Evolutionary conservation across 2,329 filamentous ascomycete genomes (phyloP), one percentile per base, ranked within the genome.

Genomic region (Calonectria pseudoturangicola): DNA sequence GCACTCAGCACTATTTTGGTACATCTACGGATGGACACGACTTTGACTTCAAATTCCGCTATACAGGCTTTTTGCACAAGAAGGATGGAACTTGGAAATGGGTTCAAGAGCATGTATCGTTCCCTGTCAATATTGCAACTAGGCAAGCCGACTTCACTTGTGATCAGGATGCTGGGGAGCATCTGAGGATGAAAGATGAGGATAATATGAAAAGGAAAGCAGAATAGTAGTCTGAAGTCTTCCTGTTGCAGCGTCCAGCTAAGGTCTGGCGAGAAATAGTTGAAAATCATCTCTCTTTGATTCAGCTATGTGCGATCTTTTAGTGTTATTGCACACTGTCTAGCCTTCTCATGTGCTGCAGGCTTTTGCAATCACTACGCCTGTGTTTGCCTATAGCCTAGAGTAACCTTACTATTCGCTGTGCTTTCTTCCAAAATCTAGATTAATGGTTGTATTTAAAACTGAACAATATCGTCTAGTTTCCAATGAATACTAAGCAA

Each of bases 1-100:
- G 7, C 6, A n/a, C 10, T 3, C 9, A 66, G 64, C 64, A 66
- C 9, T 66, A 66, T 25, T 66, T 39, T 13, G 64, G 64, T 9
- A 56, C 64, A 45, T 54, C 47, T 12, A 43, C 64, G 3, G 64
- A 66, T 27, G 45, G 45, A 4, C 64, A 66, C 16, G 64, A 66
- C 8, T 66, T 66, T 16, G 48, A 66, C 25, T 66, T 66, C 27
- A 66, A 66, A 21, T 66, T 66, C 21, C 30, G 64, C 30, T 66
- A 56, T 9, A 66, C 64, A 6, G 64, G 64, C 3, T 54, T 66
- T 12, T 10, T 66, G n/a, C 64, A 56, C 45, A 66, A 66, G 33
- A 66, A 41, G 10, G 39, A 66, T 21, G 64, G 64, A 28, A 41
- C 10, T 33, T 66, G 64, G 64, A 66, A 66, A 25, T 66, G 64